These are phyloP conservation scores for Juglanconis sp. DNA, from an alignment of 2,329 filamentous ascomycete genomes.

Conservation along the genomic window DNA sequence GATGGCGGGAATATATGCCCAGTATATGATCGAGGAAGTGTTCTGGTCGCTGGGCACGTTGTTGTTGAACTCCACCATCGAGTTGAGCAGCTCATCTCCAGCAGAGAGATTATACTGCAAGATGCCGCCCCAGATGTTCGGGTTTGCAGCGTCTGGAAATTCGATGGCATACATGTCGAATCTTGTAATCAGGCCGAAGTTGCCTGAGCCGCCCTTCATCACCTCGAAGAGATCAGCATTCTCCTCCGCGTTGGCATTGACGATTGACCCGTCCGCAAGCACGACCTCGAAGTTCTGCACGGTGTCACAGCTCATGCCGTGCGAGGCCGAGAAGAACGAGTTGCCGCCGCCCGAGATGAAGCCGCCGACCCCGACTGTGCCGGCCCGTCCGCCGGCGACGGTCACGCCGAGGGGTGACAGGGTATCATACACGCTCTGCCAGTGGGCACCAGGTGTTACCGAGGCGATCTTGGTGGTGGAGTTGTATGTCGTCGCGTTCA, in stretches of 20 bases:
- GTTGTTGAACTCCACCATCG: slow-evolving; percentile 9
- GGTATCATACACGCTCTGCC: slow-evolving; percentile 27
- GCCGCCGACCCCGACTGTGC: slow-evolving; percentile 42
- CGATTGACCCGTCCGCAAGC: slow-evolving; percentile 40
- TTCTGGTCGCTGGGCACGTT: slow-evolving; percentile 18
- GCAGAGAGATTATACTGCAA: slow-evolving; percentile 1
- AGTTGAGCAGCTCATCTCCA: slow-evolving; percentile 6
- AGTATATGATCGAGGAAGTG: slow-evolving; percentile 24
- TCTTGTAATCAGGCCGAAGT: slow-evolving; percentile 36
- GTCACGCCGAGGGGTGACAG: slow-evolving; percentile 12
- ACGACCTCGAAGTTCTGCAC: slow-evolving; percentile 46
- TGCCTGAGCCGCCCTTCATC: slow-evolving; percentile 41
- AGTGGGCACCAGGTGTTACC: slow-evolving; percentile 31
- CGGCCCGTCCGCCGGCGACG: slow-evolving; percentile 39
- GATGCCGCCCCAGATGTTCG: slow-evolving; percentile 12
- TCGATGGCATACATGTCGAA: slow-evolving; percentile 24
- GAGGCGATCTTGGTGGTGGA: slow-evolving; percentile 27
- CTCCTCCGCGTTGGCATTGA: slow-evolving; percentile 34
- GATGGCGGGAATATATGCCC: slow-evolving; percentile 29
- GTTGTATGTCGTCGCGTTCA: slow-evolving; percentile 29
- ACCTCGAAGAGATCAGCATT: slow-evolving; percentile 43
- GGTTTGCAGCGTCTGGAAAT: slow-evolving; percentile 5
- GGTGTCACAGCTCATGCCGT: slow-evolving; percentile 47
- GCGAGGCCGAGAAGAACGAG: slow-evolving; percentile 41
- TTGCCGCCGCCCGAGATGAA: slow-evolving; percentile 46